phyloP scores from a whole-genome alignment of 179 eudicot species.

The Actinidia arguta region DNA sequence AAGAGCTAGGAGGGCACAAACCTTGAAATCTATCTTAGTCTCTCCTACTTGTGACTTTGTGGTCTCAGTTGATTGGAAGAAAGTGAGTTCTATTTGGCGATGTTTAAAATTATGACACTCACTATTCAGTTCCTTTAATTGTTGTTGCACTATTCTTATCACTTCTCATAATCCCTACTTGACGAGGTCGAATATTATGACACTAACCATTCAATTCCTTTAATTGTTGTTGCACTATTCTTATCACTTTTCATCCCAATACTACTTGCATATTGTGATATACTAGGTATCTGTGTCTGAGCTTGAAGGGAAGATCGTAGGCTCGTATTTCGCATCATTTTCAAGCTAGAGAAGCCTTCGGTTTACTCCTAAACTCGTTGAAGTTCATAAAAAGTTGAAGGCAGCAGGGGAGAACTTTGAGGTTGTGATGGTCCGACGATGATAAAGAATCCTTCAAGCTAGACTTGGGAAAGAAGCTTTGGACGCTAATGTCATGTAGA shows the following conservation, averaged over 20 bases:
- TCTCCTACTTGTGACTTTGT: constrained; percentile 50
- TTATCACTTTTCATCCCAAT: background rate
- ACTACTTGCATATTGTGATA: background rate
- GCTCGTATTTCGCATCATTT: constrained; percentile 61
- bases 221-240: background rate
- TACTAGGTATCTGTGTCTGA: constrained; percentile 44
- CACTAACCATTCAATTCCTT: background rate
- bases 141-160: background rate
- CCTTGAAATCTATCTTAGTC: constrained; percentile 47
- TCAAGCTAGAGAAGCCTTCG: constrained; percentile 37
- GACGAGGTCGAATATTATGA: too few species aligned
- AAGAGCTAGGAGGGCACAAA: constrained; percentile 37
- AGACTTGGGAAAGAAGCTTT: constrained; percentile 37
- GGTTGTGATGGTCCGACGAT: constrained; percentile 73
- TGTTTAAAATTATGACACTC: too few species aligned
- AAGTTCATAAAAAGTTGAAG: constrained; percentile 58
- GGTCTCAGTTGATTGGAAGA: constrained; percentile 41
- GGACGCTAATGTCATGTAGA: too few species aligned
- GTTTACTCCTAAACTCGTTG: constrained; percentile 53
- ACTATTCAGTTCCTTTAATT: background rate
- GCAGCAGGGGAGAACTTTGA: constrained; percentile 60
- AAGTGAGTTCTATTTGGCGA: too few species aligned
- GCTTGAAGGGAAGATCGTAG: constrained; percentile 78
- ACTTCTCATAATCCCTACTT: background rate
- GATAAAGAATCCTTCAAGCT: constrained; percentile 49